A percentile compares a stretch with the other conserved stretches of the same genome.
Conservation (phyloP, 2,329 filamentous ascomycete species). For the Fusarium sp. region DNA sequence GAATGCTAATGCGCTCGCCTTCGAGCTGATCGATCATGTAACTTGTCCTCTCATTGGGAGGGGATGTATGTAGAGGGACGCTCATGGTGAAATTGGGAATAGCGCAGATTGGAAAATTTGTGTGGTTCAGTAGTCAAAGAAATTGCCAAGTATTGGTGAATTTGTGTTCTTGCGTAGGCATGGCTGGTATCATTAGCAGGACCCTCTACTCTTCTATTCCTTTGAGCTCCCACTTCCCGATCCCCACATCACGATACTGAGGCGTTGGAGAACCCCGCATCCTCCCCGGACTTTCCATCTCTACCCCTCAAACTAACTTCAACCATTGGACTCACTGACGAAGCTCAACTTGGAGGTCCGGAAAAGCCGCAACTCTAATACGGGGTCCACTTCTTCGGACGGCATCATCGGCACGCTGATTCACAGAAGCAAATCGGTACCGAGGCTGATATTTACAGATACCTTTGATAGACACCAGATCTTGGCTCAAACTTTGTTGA, state of each 20-base stretch:
- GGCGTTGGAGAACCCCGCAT: not conserved
- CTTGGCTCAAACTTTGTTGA: not conserved
- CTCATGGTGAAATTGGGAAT: slow-evolving; percentile 41
- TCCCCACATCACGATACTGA: not conserved
- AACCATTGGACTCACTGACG: not conserved
- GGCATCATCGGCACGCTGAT: not conserved
- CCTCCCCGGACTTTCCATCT: not conserved
- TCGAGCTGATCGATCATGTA: slow-evolving; percentile 63
- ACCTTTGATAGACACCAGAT: not conserved
- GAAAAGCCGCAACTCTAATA: not conserved
- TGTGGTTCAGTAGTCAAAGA: not conserved
- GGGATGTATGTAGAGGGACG: slow-evolving; percentile 49
- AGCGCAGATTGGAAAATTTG: not conserved
- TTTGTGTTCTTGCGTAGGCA: too few relatives aligned
- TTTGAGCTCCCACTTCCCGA: not conserved
- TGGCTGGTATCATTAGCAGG: not conserved
- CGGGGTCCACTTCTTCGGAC: not conserved
- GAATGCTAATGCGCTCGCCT: slow-evolving; percentile 64
- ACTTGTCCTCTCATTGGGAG: slow-evolving; percentile 52
- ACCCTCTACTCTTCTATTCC: not conserved
- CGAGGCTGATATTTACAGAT: not conserved
- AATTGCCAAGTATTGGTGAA: not conserved
- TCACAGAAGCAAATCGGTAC: not conserved
- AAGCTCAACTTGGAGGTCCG: not conserved
- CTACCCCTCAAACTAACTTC: not conserved